A percentile compares a stretch with the other conserved stretches of the same genome.
phyloP scores from a whole-genome alignment of 108 stramenopile genomes.

The Cyclotella baltica region DNA sequence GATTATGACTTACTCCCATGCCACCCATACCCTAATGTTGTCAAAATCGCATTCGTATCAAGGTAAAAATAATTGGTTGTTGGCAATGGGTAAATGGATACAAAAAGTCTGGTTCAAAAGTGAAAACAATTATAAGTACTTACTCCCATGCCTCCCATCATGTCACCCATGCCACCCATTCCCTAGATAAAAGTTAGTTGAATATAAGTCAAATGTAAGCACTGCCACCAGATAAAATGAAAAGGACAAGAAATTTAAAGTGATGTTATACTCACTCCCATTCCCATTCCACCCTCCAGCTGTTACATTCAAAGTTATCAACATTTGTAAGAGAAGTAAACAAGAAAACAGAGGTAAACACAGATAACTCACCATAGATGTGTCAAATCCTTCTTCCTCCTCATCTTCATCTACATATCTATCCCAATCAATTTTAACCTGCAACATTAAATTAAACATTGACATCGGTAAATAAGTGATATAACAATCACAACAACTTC shows the following conservation, averaged over 20 bases:
- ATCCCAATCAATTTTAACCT: slow-evolving; percentile 96
- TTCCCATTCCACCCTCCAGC: slow-evolving; percentile 87
- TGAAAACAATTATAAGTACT: slow-evolving; percentile 24
- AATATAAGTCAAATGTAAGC: too few relatives aligned
- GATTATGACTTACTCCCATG: too few relatives aligned
- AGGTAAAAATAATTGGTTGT: not conserved
- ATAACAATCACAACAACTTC: not conserved
- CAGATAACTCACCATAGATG: slow-evolving; percentile 38
- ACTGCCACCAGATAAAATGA: too few relatives aligned
- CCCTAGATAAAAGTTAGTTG: slow-evolving; percentile 6
- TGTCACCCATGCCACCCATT: slow-evolving; percentile 49
- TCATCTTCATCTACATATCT: slow-evolving; percentile 97
- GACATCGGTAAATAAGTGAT: not conserved
- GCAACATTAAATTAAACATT: not conserved
- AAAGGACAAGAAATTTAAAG: too few relatives aligned
- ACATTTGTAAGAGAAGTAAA: not conserved
- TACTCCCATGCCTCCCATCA: slow-evolving; percentile 68
- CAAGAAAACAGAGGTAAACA: not conserved
- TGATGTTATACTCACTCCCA: slow-evolving; percentile 29
- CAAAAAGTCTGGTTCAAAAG: not conserved
- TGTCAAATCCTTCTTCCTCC: slow-evolving; percentile 73
- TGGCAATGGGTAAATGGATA: not conserved
- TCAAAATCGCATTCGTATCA: not conserved
- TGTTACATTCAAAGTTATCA: slow-evolving; percentile 25
- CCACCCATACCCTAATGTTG: not conserved